Conservation (phyloP, 345 rosid genomes). For the Populus davidiana region DNA sequence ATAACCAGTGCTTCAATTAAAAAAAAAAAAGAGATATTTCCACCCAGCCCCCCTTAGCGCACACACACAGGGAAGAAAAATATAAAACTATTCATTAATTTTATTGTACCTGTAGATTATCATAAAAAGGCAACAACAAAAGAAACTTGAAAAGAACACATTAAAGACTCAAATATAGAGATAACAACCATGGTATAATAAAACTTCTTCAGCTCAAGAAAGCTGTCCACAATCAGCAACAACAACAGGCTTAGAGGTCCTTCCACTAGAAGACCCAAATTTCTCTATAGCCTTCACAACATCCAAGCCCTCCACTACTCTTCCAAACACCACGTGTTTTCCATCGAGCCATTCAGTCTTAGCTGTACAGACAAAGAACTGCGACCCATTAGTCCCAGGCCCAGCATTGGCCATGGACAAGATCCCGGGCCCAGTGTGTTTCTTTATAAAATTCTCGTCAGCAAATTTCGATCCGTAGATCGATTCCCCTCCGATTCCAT, state of each 20-base stretch:
- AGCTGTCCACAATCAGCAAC: slow-evolving; percentile 69
- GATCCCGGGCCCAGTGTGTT: slow-evolving; percentile 70
- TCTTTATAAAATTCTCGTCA: slow-evolving; percentile 73
- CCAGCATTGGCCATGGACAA: slow-evolving; percentile 85
- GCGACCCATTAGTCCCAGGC: slow-evolving; percentile 66
- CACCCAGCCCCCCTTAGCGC: not conserved
- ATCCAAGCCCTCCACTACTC: slow-evolving; percentile 61
- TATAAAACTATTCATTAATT: not conserved
- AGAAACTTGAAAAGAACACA: not conserved
- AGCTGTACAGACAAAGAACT: slow-evolving; percentile 65
- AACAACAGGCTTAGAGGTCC: slow-evolving; percentile 48
- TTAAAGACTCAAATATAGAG: not conserved
- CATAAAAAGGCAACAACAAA: not conserved
- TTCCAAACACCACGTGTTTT: slow-evolving; percentile 81
- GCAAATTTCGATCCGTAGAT: slow-evolving; percentile 68
- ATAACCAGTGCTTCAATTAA: too few species aligned
- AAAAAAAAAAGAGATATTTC: too few species aligned
- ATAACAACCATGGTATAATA: not conserved
- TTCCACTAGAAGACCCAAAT: slow-evolving; percentile 60
- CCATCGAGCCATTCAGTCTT: slow-evolving; percentile 76
- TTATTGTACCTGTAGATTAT: not conserved
- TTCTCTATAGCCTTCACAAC: slow-evolving; percentile 59
- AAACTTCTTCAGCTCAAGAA: slow-evolving; percentile 3
- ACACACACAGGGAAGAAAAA: not conserved
- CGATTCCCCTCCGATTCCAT: slow-evolving; percentile 83